Evolutionary conservation across 1,139 yeast species (phyloP).

Genomic region (Candida frijolesensis): DNA sequence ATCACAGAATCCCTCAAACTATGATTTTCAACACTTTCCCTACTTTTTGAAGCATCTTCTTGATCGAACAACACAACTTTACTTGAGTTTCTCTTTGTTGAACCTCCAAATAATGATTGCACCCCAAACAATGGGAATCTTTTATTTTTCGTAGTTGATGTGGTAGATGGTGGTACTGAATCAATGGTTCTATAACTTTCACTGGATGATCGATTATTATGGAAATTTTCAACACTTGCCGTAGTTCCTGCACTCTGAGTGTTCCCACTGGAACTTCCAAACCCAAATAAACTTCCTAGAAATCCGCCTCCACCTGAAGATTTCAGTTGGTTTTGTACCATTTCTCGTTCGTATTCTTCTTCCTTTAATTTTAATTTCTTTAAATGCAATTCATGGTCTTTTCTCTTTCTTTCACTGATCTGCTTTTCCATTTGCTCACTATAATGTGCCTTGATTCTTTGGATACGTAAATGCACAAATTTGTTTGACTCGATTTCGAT

Average conservation of each 20-base stretch:
- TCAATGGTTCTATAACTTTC: constrained; percentile 11
- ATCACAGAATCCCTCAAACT: background rate
- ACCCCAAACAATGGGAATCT: constrained; percentile 12
- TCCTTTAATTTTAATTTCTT: constrained; percentile 40
- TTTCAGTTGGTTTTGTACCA: constrained; percentile 7
- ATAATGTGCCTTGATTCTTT: constrained; percentile 41
- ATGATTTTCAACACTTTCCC: background rate
- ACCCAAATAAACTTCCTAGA: constrained; percentile 15
- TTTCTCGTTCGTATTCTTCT: constrained; percentile 37
- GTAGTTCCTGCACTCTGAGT: background rate
- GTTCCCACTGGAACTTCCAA: constrained; percentile 1
- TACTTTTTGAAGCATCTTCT: background rate
- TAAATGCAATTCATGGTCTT: constrained; percentile 44
- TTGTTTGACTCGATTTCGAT: constrained; percentile 42
- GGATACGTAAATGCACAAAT: constrained; percentile 43
- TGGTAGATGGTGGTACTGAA: constrained; percentile 4
- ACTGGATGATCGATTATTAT: constrained; percentile 6
- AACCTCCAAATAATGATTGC: constrained; percentile 8
- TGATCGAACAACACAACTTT: constrained; percentile 7
- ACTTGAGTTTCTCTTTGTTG: constrained; percentile 9
- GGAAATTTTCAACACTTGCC: background rate
- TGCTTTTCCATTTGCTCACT: constrained; percentile 40
- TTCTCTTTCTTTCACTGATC: constrained; percentile 43
- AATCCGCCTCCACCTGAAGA: constrained; percentile 9
- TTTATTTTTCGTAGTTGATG: constrained; percentile 8